These are phyloP conservation scores for Prunus campanulata DNA, from an alignment of 306 rosid genomes.

Conservation along the genomic window DNA sequence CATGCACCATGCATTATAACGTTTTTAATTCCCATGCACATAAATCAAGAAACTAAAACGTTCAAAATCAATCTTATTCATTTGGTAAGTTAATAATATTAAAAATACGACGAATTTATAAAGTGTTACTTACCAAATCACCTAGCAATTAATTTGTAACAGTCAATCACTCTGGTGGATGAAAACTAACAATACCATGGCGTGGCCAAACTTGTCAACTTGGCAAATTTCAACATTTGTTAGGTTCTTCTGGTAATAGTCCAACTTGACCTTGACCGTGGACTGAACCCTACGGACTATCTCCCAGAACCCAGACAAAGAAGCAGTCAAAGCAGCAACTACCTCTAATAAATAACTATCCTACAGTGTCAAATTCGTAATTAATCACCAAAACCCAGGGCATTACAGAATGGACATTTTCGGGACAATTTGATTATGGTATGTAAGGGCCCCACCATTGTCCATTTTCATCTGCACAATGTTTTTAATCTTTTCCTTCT, in stretches of 20 bases:
- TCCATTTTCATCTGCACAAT: not conserved
- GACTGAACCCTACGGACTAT: not conserved
- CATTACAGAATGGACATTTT: not conserved
- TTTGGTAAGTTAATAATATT: no score
- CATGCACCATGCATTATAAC: not conserved
- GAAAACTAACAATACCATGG: not conserved
- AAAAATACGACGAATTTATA: no score
- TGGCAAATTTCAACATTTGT: not conserved
- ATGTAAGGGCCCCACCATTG: constrained; percentile 20
- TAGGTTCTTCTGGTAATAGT: no score
- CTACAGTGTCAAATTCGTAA: constrained; percentile 27
- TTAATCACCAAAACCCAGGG: not conserved
- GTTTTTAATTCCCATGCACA: not conserved
- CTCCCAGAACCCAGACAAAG: not conserved
- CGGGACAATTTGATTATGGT: constrained; percentile 3
- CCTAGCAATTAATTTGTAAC: no score
- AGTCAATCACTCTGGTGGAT: no score
- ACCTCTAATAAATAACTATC: not conserved
- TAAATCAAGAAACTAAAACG: no score
- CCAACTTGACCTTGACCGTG: not conserved
- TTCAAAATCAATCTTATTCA: no score
- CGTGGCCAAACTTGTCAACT: not conserved
- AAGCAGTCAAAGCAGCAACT: not conserved
- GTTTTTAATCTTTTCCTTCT: not conserved
- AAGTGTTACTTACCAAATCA: no score